Percentiles rank a stretch among this genome's conserved stretches.
Evolutionary conservation across 78 protist genomes (phyloP).

Genomic region (Kipferlia bialata): DNA sequence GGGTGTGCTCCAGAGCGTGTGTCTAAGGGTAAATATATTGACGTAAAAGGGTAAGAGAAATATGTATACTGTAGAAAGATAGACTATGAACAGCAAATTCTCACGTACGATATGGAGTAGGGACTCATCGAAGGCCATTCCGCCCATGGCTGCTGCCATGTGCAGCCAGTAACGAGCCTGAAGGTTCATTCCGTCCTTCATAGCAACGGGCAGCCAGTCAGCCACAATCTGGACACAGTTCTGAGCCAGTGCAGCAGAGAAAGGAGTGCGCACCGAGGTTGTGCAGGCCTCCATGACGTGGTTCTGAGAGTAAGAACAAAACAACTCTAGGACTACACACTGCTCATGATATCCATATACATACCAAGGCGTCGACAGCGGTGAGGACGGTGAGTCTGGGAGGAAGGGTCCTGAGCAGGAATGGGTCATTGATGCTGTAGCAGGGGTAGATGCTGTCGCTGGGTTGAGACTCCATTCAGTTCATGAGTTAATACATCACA

Average conservation of each 20-base stretch:
- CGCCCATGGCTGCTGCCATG: conserved; percentile 1
- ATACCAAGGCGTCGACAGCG: conserved; percentile 12
- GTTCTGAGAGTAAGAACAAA: too few relatives aligned
- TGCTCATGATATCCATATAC: background rate
- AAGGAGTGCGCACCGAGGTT: conserved; percentile 8
- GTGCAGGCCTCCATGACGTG: conserved; percentile 19
- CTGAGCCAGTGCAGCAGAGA: background rate
- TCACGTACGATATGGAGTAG: conserved; percentile 1
- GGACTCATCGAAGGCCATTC: conserved; percentile 9
- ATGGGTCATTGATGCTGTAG: conserved; percentile 11
- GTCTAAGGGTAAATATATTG: too few relatives aligned
- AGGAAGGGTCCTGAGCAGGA: background rate
- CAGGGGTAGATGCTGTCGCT: conserved; percentile 5
- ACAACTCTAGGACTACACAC: background rate
- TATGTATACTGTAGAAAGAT: too few relatives aligned
- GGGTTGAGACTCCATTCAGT: too few relatives aligned
- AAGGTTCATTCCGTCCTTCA: background rate
- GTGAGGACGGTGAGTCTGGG: background rate
- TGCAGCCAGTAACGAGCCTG: conserved; percentile 14
- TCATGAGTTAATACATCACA: too few relatives aligned
- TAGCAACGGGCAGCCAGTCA: conserved; percentile 7
- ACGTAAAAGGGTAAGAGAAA: too few relatives aligned
- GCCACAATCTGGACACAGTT: background rate
- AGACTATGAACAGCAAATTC: too few relatives aligned
- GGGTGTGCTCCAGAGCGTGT: conserved; percentile 20